Base-by-base conservation (phyloP, 768 basidiomycete genomes). In the Tylopilus sp. region DNA sequence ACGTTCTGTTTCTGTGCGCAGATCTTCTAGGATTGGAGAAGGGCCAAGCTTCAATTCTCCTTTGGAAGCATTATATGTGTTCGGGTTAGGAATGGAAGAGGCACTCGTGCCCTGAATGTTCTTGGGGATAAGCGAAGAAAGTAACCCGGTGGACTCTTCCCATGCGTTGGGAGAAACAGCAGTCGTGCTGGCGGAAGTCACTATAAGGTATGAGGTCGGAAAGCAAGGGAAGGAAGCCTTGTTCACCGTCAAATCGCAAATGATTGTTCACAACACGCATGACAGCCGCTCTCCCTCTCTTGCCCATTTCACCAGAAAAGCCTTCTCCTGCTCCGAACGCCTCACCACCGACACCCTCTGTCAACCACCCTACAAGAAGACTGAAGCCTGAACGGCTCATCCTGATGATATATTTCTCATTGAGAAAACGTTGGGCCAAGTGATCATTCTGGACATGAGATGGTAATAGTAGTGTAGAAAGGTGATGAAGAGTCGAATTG, bases 241-340 rank as follows among this genome's bases (percentile, higher is more conserved):
- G 42, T 67, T 75, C 72, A 95, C 95, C 91, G 62, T 95, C 88
- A 58, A 98, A 91, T 36, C 85, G 83, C 31, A 99, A 77, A 65
- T 94, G 87, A 67, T 93, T 95, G 67, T 97, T 97, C 22, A 99
- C 87, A 33, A 98, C 92, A 38, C 87, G 84, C 83, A 98, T 87
- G 40, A 98, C 87, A 11, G 92, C 83, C 47, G 92, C 86, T 61
- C 97, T 79, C 6, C 93, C 92, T 55, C 94, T 76, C 63, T 87
- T 85, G 19, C 91, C 92, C 52, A 81, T 81, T 60, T 92, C 86
- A 2, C 89, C 92, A 29, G 84, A 76, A 62, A 92, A 91, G 0
- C 92, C 86, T 46, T 84, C 81, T 9, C 92, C 85, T 53, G 78
- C 74, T 46, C 95, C 95, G 58, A 87, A 67, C n/a, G 86, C 80